Conservation (phyloP, 345 rosid species). For the Camelina hispida region DNA sequence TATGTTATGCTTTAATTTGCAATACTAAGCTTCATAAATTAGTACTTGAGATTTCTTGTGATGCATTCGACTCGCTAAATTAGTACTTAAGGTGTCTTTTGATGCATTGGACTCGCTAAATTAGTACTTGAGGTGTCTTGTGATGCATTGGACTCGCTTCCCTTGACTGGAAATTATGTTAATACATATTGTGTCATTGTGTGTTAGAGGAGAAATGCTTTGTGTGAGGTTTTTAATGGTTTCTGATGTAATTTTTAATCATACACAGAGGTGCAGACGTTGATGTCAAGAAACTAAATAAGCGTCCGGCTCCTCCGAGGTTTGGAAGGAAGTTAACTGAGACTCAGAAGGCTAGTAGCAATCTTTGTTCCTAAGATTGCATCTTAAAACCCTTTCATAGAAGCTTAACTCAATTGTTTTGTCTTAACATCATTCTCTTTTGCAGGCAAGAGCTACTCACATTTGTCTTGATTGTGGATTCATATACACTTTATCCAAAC, state of each 20-base stretch:
- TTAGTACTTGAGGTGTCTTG: neutral
- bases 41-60: conserved; percentile 9
- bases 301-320: conserved; percentile 97
- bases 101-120: neutral
- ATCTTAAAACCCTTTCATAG: neutral
- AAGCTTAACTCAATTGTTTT: conserved; percentile 2
- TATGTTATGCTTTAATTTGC: neutral
- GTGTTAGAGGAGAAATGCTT: neutral
- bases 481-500: conserved; percentile 74
- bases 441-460: conserved; percentile 92
- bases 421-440: conserved; percentile 21
- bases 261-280: conserved; percentile 78
- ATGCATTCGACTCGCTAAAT: too few species aligned
- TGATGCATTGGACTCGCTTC: neutral
- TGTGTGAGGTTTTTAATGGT: conserved; percentile 16
- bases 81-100: too few species aligned
- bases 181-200: neutral
- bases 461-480: conserved; percentile 96
- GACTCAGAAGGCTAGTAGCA: conserved; percentile 72
- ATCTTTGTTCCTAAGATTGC: neutral
- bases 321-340: conserved; percentile 93
- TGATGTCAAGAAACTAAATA: conserved; percentile 82
- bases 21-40: neutral
- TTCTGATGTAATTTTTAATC: conserved; percentile 17
- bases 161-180: neutral